Base-by-base conservation (phyloP, 805 yeast genomes). In the Candida patagonica region DNA sequence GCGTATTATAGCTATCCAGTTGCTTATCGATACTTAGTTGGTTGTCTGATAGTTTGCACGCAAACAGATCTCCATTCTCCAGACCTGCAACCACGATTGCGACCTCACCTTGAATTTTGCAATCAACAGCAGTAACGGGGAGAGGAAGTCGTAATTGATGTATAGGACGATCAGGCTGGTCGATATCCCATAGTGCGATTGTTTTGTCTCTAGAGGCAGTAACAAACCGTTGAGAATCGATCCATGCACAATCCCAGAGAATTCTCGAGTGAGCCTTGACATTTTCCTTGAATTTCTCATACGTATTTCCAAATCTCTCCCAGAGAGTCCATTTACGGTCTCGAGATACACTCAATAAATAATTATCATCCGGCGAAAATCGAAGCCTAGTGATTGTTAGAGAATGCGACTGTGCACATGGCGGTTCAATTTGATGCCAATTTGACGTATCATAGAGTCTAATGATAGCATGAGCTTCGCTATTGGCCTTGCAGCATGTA, bases 221-320 rank as follows among this genome's bases (percentile, higher is more conserved):
- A 12, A 83, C 69, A 53, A 89, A 88, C 9, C 46, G 48, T 19
- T 29, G 21, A 26, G 34, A 37, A n/a, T 52, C 44, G 4, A 78
- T 65, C 95, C 96, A 92, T 27, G 82, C 73, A 56, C 89, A 79
- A 62, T 92, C 97, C 98, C 98, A 94, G 31, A 92, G 75, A 51
- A 92, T 89, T 60, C 96, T 75, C 1, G 80, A 60, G 55, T 94
- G 99, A 0, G 96, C 96, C 56, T 81, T 85, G 61, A 49, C 16
- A n/a, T 21, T 23, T 13, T 31, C 35, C 13, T 59, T 57, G 32
- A 68, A 63, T 10, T 52, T 50, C 13, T 56, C 63, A 24, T 62
- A 55, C 15, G 53, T 37, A 32, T 42, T 30, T 8, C 34, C 41
- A 22, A 47, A 43, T 42, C 74, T 62, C 47, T 65, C 63, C 89